Evolutionary conservation across 1,139 yeast species (phyloP), one percentile per base, ranked within the genome.

Genomic region (Lodderomyces pseudojiufengensis): DNA sequence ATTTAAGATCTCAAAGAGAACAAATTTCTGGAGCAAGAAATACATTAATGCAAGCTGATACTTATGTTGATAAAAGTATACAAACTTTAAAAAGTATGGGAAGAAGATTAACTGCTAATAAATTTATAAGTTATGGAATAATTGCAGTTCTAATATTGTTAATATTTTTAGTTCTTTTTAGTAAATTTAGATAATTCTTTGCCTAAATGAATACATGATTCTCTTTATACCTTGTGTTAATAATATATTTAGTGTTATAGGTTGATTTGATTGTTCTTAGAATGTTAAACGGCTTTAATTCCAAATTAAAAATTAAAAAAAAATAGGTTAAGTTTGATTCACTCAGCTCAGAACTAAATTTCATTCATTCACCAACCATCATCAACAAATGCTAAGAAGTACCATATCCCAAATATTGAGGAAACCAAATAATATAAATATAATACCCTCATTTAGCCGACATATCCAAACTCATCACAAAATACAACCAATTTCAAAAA

Each of bases 31-130:
- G 90, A 47, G 78, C 96, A 11, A 76, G 97, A 55, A 80, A 80
- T 49, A 86, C 95, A 0, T 68, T 94, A 36, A 74, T 77, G 61
- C 94, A 88, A 44, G 97, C 98, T 0, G 97, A 94, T 54, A 79
- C 84, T 1, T 88, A 90, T 52, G 95, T 94, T 36, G 98, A 92
- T 59, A 81, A 84, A 55, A 82, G 95, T 37, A 76, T 94, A 41
- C 77, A 84, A 41, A 94, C 98, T 1, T 67, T 94, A 52, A 81
- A 87, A 51, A 75, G 87, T 15, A 94, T 94, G 98, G 84, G 96
- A 22, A 74, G 97, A 59, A 68, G 98, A 52, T 73, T 92, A 70
- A 90, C 95, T n/a, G 95, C 97, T 4, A 94, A 94, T 61, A 84
- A 88, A 59, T 73, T 90, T 49, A 86, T 94, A 44, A 88, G 95